phyloP scores from a whole-genome alignment of 495 filamentous ascomycete species.

The Aspergillus leporis region DNA sequence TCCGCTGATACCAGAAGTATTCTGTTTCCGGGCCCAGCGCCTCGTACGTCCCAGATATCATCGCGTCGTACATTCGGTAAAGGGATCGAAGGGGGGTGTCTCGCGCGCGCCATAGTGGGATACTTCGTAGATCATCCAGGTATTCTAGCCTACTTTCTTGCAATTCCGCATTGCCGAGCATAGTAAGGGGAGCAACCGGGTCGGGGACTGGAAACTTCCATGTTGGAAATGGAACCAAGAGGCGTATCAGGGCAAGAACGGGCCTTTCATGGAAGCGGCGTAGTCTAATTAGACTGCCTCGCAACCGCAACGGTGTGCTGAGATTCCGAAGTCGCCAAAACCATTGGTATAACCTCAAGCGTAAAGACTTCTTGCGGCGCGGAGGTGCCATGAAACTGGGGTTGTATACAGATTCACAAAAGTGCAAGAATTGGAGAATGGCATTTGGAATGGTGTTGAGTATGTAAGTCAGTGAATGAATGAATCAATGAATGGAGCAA shows the following conservation, averaged over 20 bases:
- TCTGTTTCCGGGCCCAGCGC: slow-evolving; percentile 35
- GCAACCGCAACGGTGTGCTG: slow-evolving; percentile 28
- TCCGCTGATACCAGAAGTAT: slow-evolving; percentile 37
- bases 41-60: slow-evolving; percentile 25
- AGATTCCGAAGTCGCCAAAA: slow-evolving; percentile 18
- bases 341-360: slow-evolving; percentile 1
- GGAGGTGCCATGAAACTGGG: background rate
- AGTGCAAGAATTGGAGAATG: background rate
- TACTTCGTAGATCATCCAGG: slow-evolving; percentile 25
- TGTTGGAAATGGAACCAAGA: slow-evolving; percentile 27
- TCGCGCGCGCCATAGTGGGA: slow-evolving; percentile 37
- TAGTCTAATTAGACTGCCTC: slow-evolving; percentile 26
- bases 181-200: slow-evolving; percentile 17
- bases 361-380: background rate
- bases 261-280: slow-evolving; percentile 25
- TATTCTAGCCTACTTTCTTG: slow-evolving; percentile 14
- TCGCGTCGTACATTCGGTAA: slow-evolving; percentile 41
- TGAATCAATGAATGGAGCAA: too few species aligned
- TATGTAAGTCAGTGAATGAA: too few species aligned
- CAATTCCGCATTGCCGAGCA: slow-evolving; percentile 21
- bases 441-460: too few species aligned
- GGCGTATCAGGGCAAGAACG: slow-evolving; percentile 23
- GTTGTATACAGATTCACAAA: background rate
- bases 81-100: slow-evolving; percentile 40
- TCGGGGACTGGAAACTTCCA: slow-evolving; percentile 29